A percentile compares a stretch with the other conserved stretches of the same genome.
Conservation (phyloP, 805 yeast genomes). For the Schizosaccharomyces cryophilus region DNA sequence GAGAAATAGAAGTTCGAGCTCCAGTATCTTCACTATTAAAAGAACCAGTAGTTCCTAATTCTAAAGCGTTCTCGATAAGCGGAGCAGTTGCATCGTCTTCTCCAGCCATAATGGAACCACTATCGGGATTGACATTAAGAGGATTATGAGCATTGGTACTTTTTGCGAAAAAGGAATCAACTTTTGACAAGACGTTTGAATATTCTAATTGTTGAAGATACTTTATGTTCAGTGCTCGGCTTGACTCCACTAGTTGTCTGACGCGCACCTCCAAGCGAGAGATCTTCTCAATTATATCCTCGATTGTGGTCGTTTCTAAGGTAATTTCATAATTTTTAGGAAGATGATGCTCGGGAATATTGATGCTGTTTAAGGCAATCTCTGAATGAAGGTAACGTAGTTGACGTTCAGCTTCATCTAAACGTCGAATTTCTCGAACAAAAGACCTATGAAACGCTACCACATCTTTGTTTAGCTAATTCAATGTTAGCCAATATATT, state of each 20-base stretch:
- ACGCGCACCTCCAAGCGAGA: slow-evolving; percentile 51
- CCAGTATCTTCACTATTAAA: neutral
- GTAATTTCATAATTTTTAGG: slow-evolving; percentile 19
- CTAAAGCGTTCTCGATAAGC: slow-evolving; percentile 17
- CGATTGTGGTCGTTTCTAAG: slow-evolving; percentile 35
- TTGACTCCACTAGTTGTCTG: slow-evolving; percentile 41
- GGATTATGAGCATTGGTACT: slow-evolving; percentile 13
- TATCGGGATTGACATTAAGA: slow-evolving; percentile 14
- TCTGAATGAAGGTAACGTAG: slow-evolving; percentile 21
- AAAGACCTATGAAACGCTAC: slow-evolving; percentile 74
- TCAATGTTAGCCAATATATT: neutral
- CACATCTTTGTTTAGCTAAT: slow-evolving; percentile 39
- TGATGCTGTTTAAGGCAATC: slow-evolving; percentile 13
- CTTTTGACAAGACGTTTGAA: slow-evolving; percentile 32
- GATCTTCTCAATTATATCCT: slow-evolving; percentile 40
- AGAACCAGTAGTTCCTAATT: slow-evolving; percentile 1
- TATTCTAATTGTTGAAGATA: slow-evolving; percentile 47
- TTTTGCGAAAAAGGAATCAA: slow-evolving; percentile 21
- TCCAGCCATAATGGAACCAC: slow-evolving; percentile 7
- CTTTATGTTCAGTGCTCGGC: slow-evolving; percentile 34
- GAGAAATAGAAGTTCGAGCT: slow-evolving; percentile 12
- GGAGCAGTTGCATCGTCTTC: slow-evolving; percentile 18
- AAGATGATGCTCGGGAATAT: slow-evolving; percentile 17
- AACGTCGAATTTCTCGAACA: slow-evolving; percentile 60
- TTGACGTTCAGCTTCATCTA: slow-evolving; percentile 79